Evolutionary conservation across 2,329 filamentous ascomycete species (phyloP).

Genomic region (Monosporascus sp.): DNA sequence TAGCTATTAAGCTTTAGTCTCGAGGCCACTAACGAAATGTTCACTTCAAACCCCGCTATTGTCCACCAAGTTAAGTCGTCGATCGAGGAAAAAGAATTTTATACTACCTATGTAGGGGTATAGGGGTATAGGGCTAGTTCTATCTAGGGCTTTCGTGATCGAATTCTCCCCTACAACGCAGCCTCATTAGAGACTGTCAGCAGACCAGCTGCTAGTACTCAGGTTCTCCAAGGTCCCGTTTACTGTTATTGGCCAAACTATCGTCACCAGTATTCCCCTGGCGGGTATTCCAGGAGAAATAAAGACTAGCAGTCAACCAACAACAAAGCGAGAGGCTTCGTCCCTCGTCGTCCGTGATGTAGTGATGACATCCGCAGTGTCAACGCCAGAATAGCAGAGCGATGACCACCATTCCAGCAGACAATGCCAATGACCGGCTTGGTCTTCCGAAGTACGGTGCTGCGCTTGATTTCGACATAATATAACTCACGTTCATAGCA

Average conservation of each 20-base stretch:
- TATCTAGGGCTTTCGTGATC: background rate
- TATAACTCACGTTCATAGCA: slow-evolving; percentile 31
- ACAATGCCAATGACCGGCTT: background rate
- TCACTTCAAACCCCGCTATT: no score
- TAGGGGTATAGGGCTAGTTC: background rate
- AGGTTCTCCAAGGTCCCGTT: background rate
- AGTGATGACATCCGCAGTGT: background rate
- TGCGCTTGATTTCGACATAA: slow-evolving; percentile 19
- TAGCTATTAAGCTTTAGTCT: no score
- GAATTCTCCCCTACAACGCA: no score
- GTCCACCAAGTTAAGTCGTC: no score
- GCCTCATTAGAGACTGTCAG: background rate
- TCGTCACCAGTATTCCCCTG: background rate
- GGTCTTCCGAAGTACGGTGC: background rate
- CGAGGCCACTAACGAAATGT: no score
- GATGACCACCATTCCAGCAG: background rate
- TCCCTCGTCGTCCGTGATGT: background rate
- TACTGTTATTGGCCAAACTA: background rate
- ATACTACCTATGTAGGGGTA: background rate
- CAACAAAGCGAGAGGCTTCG: background rate
- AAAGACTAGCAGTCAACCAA: background rate
- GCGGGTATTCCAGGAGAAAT: no score
- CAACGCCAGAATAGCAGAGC: background rate
- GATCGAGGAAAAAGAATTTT: no score
- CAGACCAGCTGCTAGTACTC: background rate